phyloP scores from a whole-genome alignment of 352 stramenopile species.

The Globisporangium splendens region DNA sequence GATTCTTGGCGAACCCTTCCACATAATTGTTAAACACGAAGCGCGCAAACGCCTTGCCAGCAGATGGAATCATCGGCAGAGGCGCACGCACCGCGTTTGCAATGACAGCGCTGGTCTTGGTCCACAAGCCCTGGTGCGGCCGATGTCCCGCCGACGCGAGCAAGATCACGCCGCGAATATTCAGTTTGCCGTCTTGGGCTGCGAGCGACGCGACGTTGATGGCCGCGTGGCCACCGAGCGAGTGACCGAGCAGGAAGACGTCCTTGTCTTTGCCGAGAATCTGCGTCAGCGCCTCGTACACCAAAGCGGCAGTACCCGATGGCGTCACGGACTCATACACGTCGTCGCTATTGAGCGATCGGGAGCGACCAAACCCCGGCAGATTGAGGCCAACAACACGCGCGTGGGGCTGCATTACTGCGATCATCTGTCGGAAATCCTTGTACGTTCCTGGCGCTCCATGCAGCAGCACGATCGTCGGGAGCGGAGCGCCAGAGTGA shows the following conservation, averaged over 20 bases:
- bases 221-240: constrained; percentile 20
- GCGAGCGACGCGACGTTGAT: constrained; percentile 50
- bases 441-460: constrained; percentile 56
- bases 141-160: constrained; percentile 44
- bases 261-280: constrained; percentile 22
- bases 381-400: constrained; percentile 61
- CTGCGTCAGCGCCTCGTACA: constrained; percentile 31
- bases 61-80: too few relatives aligned
- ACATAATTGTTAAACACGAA: too few relatives aligned
- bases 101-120: constrained; percentile 6
- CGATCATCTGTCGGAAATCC: constrained; percentile 66
- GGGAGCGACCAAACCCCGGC: constrained; percentile 35
- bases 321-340: too few relatives aligned
- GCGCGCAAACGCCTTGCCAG: too few relatives aligned
- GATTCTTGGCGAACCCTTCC: too few relatives aligned
- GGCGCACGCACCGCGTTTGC: constrained; percentile 26
- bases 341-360: too few relatives aligned
- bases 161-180: constrained; percentile 42
- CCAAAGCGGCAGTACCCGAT: constrained; percentile 9
- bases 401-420: constrained; percentile 29
- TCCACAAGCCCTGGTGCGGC: constrained; percentile 35
- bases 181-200: constrained; percentile 23
- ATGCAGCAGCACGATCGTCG: constrained; percentile 60
- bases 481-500: too few relatives aligned
- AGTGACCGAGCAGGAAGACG: constrained; percentile 8